Percentiles rank a stretch among this genome's conserved stretches.
Evolutionary conservation across 2,329 filamentous ascomycete genomes (phyloP).

Genomic region (Fusarium austroafricanum): DNA sequence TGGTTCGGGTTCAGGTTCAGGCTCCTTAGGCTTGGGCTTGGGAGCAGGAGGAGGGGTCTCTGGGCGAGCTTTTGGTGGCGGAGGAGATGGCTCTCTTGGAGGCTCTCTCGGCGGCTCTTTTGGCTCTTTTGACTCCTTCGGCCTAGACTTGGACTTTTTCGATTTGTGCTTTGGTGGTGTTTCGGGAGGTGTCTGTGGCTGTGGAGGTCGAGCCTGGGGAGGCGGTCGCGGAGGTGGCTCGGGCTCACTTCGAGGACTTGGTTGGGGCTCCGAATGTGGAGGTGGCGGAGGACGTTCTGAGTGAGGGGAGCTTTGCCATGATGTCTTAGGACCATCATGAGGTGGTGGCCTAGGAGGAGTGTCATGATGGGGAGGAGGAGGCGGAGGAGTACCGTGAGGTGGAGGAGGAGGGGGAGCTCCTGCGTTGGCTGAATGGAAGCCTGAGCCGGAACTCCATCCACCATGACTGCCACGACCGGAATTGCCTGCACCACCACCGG

Average conservation of each 20-base stretch:
- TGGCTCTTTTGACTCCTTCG: neutral
- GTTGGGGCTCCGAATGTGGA: neutral
- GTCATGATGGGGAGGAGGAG: slow-evolving; percentile 51
- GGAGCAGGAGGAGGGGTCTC: slow-evolving; percentile 30
- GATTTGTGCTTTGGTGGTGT: slow-evolving; percentile 43
- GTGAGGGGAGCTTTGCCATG: slow-evolving; percentile 52
- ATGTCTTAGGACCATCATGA: slow-evolving; percentile 52
- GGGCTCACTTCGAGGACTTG: slow-evolving; percentile 33
- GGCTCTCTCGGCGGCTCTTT: slow-evolving; percentile 1
- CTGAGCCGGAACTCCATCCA: slow-evolving; percentile 49
- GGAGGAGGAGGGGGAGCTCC: slow-evolving; percentile 50
- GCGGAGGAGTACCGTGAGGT: slow-evolving; percentile 51
- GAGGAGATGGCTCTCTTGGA: slow-evolving; percentile 36
- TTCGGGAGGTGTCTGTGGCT: slow-evolving; percentile 37
- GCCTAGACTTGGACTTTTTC: slow-evolving; percentile 14
- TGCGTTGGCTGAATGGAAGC: slow-evolving; percentile 50
- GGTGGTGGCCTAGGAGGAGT: slow-evolving; percentile 44
- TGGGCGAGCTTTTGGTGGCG: slow-evolving; percentile 36
- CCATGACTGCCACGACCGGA: slow-evolving; percentile 42
- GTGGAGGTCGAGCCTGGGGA: slow-evolving; percentile 32
- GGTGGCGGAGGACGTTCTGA: slow-evolving; percentile 43
- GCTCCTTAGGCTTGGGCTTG: slow-evolving; percentile 28
- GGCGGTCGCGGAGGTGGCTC: slow-evolving; percentile 42
- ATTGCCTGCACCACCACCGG: slow-evolving; percentile 36
- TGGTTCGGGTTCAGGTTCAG: neutral